phyloP scores from a whole-genome alignment of 371 early-diverging fungal genomes.

The Paraphysoderma sedebokerense region DNA sequence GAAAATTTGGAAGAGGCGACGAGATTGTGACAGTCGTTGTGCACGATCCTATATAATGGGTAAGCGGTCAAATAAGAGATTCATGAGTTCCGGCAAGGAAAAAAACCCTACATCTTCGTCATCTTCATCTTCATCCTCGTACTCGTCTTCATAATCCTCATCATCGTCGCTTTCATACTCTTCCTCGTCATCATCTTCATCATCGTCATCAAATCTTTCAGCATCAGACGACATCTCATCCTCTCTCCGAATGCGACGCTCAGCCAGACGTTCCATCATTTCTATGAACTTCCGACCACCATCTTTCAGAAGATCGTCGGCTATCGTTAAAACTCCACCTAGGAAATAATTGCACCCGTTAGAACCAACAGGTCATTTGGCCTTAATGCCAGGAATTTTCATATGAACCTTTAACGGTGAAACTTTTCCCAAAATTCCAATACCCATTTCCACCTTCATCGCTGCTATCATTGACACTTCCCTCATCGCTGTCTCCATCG shows the following conservation, averaged over 20 bases:
- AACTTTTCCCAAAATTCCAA: slow-evolving; percentile 44
- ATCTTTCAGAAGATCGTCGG: slow-evolving; percentile 76
- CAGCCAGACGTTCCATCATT: slow-evolving; percentile 87
- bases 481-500: slow-evolving; percentile 17
- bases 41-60: slow-evolving; percentile 48
- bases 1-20: slow-evolving; percentile 84
- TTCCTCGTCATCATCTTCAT: slow-evolving; percentile 38
- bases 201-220: slow-evolving; percentile 23
- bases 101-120: slow-evolving; percentile 25
- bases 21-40: slow-evolving; percentile 76
- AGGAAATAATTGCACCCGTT: no score
- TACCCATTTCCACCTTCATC: slow-evolving; percentile 9
- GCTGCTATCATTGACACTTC: slow-evolving; percentile 3
- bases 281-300: slow-evolving; percentile 83
- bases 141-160: neutral
- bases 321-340: slow-evolving; percentile 72
- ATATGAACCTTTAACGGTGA: slow-evolving; percentile 42
- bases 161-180: slow-evolving; percentile 37
- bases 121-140: slow-evolving; percentile 23
- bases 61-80: neutral
- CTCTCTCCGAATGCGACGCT: slow-evolving; percentile 59
- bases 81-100: slow-evolving; percentile 10
- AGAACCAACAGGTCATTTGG: no score
- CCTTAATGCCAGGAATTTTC: no score
- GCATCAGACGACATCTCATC: slow-evolving; percentile 30